A percentile compares a stretch with the other conserved stretches of the same genome.
Conservation (phyloP, 139 green algal genomes). For the Zygnema cylindricum region DNA sequence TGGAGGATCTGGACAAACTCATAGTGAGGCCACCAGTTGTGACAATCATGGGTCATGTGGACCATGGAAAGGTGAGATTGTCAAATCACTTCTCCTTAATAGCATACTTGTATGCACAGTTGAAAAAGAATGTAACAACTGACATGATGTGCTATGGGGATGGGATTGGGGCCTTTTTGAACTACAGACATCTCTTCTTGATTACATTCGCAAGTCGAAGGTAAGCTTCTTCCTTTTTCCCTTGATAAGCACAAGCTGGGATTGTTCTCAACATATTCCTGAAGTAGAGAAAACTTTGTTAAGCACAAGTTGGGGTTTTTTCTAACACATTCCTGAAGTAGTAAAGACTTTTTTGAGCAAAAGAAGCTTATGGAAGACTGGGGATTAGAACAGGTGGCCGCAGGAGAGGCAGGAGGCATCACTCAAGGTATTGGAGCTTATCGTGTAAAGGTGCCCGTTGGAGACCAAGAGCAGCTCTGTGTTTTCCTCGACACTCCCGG, state of each 20-base stretch:
- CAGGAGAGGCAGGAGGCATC: conserved; percentile 96
- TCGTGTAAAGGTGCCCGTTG: conserved; percentile 77
- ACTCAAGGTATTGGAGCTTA: conserved; percentile 98
- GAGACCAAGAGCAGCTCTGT: conserved; percentile 73
- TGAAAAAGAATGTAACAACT: conserved; percentile 76
- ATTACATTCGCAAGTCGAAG: conserved; percentile 61
- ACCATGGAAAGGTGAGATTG: conserved; percentile 87
- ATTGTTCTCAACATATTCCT: background rate
- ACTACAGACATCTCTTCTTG: conserved; percentile 63
- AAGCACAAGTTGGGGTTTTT: conserved; percentile 1
- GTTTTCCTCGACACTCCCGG: conserved; percentile 97
- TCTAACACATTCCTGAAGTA: conserved; percentile 4
- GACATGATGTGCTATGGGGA: background rate
- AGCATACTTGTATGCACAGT: conserved; percentile 38
- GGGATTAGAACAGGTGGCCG: conserved; percentile 67
- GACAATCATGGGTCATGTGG: conserved; percentile 98
- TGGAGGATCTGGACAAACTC: conserved; percentile 83
- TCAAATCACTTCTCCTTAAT: conserved; percentile 11
- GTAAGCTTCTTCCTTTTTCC: conserved; percentile 12
- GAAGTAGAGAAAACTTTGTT: background rate
- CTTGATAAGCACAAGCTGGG: conserved; percentile 6
- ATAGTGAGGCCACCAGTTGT: conserved; percentile 86
- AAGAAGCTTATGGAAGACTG: conserved; percentile 6
- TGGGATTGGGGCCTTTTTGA: background rate
- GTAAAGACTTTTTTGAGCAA: conserved; percentile 19